Base-by-base conservation (phyloP, 495 filamentous ascomycete species). In the Daldinia concentrica region DNA sequence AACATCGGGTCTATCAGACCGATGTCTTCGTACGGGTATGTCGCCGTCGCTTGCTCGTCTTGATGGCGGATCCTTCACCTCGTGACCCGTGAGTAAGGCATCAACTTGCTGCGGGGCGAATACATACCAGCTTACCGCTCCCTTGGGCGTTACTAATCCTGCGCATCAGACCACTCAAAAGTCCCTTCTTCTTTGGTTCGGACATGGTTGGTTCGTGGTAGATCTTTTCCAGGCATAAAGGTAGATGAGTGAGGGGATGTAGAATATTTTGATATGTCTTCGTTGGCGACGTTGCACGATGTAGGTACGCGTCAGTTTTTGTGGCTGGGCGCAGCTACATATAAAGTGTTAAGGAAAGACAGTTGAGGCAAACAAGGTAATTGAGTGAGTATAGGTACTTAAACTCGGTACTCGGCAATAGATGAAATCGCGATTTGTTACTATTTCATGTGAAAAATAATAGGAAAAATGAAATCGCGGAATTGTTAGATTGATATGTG, bases 161-260 rank as follows among this genome's bases (percentile, higher is more conserved):
- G 66, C 80, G 81, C 37, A 83, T 74, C 52, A 83, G 68, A 56
- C 78, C 76, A 45, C 76, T 62, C 77, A 76, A 79, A 45, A 80
- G 79, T 3, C 77, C 68, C 56, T 78, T 81, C 76, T 81, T 82
- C 64, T 77, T 74, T n/a, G 70, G 55, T 64, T 78, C 77, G 51
- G 68, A 51, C 78, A 79, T 78, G 54, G 43, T 72, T 66, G 45
- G 55, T 56, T 68, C 36, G 67, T 22, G 27, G 56, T 52, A 58
- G 55, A 54, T 59, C 57, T 45, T 73, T 57, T 63, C n/a, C 30
- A 39, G 50, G 62, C 66, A 62, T 52, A 63, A 71, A 72, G 48
- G 39, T 41, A 66, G 50, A 68, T 56, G 72, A 22, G 64, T 69
- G 48, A 58, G 64, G 51, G 52, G 64, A 63, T 60, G 56, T 50